phyloP scores from a whole-genome alignment of 805 yeast species.

The Spathaspora boniae region DNA sequence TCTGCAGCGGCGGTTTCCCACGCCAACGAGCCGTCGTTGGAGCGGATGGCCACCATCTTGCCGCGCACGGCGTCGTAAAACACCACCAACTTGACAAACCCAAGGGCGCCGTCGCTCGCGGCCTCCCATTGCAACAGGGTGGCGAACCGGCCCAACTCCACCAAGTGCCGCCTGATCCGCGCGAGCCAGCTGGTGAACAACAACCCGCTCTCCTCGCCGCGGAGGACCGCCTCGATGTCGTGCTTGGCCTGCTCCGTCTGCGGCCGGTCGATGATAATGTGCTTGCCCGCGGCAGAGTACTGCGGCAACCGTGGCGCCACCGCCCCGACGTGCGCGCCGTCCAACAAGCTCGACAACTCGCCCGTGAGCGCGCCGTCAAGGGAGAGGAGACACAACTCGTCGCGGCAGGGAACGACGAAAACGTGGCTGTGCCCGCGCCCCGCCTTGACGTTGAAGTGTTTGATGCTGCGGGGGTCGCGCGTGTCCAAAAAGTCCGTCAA shows the following conservation, averaged over 20 bases:
- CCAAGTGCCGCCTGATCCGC: constrained; percentile 30
- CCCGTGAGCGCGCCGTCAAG: constrained; percentile 6
- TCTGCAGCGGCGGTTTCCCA: constrained; percentile 32
- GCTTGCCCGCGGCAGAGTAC: constrained; percentile 8
- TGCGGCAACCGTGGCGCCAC: constrained; percentile 5
- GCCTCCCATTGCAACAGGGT: constrained; percentile 9
- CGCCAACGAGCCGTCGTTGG: constrained; percentile 32
- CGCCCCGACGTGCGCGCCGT: constrained; percentile 5
- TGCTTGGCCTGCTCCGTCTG: constrained; percentile 23
- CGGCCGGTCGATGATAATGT: constrained; percentile 31
- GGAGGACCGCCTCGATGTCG: constrained; percentile 29
- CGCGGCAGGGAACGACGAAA: constrained; percentile 9
- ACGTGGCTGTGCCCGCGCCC: constrained; percentile 6
- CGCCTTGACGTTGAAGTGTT: constrained; percentile 9
- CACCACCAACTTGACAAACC: constrained; percentile 30
- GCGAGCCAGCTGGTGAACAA: constrained; percentile 25
- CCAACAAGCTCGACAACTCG: constrained; percentile 9
- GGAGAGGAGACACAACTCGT: constrained; percentile 4
- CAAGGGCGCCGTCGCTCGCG: constrained; percentile 21
- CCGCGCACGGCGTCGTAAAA: constrained; percentile 18
- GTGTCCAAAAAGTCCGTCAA: constrained; percentile 20
- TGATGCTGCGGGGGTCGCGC: constrained; percentile 15
- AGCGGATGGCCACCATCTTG: constrained; percentile 41
- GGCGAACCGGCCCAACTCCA: constrained; percentile 28
- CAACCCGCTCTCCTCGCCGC: constrained; percentile 20